phyloP scores from a whole-genome alignment of 805 yeast species.

The Diddensiella santjacobensis region DNA sequence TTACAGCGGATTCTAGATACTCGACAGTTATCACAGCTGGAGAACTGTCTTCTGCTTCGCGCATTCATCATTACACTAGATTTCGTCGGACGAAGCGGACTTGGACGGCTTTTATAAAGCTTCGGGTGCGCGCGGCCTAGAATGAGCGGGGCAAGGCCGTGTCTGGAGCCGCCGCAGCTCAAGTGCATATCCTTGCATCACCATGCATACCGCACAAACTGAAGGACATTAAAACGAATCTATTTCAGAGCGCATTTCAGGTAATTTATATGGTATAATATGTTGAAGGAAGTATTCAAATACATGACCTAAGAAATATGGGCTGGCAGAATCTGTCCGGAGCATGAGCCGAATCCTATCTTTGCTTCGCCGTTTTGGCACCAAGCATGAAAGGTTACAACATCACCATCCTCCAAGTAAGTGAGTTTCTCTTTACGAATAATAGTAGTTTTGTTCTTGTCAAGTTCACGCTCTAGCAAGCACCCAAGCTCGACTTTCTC shows the following conservation, averaged over 20 bases:
- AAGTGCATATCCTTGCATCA: no score
- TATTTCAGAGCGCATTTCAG: no score
- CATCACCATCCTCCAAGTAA: constrained; percentile 23
- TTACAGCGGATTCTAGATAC: neutral
- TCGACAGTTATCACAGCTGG: neutral
- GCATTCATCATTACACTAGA: no score
- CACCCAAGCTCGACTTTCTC: constrained; percentile 18
- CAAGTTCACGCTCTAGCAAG: constrained; percentile 21
- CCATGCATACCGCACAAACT: no score
- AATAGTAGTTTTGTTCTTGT: constrained; percentile 15
- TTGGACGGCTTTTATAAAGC: no score
- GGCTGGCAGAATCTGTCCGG: constrained; percentile 18
- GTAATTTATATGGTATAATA: no score
- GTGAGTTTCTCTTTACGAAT: constrained; percentile 8
- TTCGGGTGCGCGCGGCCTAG: no score
- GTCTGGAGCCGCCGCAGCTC: no score
- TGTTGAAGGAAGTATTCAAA: no score
- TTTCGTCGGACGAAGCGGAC: no score
- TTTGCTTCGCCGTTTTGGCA: constrained; percentile 7
- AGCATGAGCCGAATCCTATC: constrained; percentile 23
- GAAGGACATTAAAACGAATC: no score
- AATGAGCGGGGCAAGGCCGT: no score
- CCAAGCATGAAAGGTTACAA: constrained; percentile 19
- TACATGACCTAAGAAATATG: constrained; percentile 3
- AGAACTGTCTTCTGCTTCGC: neutral